Evolutionary conservation across 2,329 filamentous ascomycete genomes (phyloP).

Genomic region (Talaromyces sp.): DNA sequence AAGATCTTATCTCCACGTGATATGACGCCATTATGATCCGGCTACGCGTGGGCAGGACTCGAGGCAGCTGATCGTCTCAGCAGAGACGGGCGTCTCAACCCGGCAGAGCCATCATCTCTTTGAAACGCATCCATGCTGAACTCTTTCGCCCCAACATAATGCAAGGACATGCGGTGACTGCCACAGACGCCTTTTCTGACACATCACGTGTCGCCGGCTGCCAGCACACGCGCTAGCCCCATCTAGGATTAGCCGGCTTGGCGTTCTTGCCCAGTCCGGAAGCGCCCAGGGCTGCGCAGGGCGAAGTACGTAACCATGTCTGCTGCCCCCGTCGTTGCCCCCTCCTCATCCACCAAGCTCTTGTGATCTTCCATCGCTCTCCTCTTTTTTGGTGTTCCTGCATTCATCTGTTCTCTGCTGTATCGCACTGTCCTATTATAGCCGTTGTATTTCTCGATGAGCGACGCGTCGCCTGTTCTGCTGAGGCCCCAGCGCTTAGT

Average conservation of each 20-base stretch:
- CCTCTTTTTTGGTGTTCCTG: slow-evolving; percentile 8
- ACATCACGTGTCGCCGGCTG: background rate
- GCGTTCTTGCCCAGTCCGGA: background rate
- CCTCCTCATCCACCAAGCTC: background rate
- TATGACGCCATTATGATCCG: background rate
- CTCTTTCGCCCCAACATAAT: background rate
- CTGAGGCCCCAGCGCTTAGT: slow-evolving; percentile 30
- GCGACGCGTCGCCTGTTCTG: slow-evolving; percentile 20
- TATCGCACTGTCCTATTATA: background rate
- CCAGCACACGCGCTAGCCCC: background rate
- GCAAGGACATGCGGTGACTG: slow-evolving; percentile 1
- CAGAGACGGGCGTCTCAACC: background rate
- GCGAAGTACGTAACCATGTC: background rate
- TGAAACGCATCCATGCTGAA: background rate
- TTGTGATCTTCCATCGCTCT: background rate
- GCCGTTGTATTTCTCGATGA: slow-evolving; percentile 26
- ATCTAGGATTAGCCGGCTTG: background rate
- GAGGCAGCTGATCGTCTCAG: background rate
- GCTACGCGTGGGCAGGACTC: background rate
- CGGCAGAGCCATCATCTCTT: background rate
- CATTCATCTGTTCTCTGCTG: background rate
- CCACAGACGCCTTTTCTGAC: background rate
- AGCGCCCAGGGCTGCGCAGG: background rate
- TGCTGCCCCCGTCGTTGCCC: background rate
- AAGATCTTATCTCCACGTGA: slow-evolving; percentile 3